Percentiles rank a stretch among this genome's conserved stretches.
These are phyloP conservation scores for Boletus subcaerulescens DNA, from an alignment of 768 basidiomycete species.

Conservation along the genomic window DNA sequence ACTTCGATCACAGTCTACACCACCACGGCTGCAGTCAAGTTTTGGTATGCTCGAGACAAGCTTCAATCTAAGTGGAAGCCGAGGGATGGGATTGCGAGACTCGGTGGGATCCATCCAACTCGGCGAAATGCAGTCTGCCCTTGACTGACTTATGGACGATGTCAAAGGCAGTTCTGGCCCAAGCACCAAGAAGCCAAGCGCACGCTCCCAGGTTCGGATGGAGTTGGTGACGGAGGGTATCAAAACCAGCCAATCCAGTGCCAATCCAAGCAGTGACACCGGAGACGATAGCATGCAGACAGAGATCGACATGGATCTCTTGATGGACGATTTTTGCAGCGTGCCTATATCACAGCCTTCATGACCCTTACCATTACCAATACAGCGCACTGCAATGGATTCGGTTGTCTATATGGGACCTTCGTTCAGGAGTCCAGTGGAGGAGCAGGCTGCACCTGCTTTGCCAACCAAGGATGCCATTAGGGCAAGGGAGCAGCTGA, in stretches of 20 bases:
- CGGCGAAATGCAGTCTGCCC: slow-evolving; percentile 68
- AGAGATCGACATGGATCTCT: slow-evolving; percentile 33
- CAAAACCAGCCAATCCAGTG: slow-evolving; percentile 32
- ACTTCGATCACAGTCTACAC: slow-evolving; percentile 7
- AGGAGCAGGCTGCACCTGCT: slow-evolving; percentile 34
- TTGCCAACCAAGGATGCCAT: slow-evolving; percentile 68
- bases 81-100: slow-evolving; percentile 31
- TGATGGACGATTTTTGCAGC: slow-evolving; percentile 24
- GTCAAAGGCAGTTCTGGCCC: slow-evolving; percentile 37
- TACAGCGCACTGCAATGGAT: slow-evolving; percentile 54
- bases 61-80: slow-evolving; percentile 22
- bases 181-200: slow-evolving; percentile 22
- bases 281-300: slow-evolving; percentile 30
- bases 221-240: slow-evolving; percentile 35
- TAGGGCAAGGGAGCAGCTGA: slow-evolving; percentile 60
- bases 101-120: slow-evolving; percentile 54
- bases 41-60: slow-evolving; percentile 23
- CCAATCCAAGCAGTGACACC: slow-evolving; percentile 33
- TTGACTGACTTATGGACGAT: slow-evolving; percentile 72
- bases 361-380: slow-evolving; percentile 23
- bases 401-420: slow-evolving; percentile 34
- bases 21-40: slow-evolving; percentile 8
- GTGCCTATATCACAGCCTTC: slow-evolving; percentile 8
- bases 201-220: slow-evolving; percentile 14
- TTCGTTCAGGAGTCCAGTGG: slow-evolving; percentile 33